phyloP scores from a whole-genome alignment of 225 moss, liverwort and hornwort genomes.

The Polytrichum commune region DNA sequence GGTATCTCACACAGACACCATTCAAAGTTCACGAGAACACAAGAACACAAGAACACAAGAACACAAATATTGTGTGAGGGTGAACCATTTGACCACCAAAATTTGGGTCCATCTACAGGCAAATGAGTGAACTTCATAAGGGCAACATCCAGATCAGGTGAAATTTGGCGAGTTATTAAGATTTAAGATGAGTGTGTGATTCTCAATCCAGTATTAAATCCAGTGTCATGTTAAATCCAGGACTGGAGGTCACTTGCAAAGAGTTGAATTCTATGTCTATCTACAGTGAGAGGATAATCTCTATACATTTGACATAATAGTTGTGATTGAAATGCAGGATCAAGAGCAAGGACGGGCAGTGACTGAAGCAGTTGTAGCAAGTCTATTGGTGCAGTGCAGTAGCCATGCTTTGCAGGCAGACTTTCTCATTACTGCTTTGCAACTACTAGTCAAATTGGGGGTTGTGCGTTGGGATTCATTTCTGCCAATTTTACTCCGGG shows the following conservation, averaged over 20 bases:
- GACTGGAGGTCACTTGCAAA: neutral
- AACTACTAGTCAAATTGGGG: slow-evolving; percentile 63
- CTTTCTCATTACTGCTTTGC: slow-evolving; percentile 73
- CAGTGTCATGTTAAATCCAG: too few species aligned
- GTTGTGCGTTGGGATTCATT: slow-evolving; percentile 89
- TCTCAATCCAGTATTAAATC: too few species aligned
- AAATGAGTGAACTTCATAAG: too few species aligned
- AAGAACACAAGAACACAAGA: neutral
- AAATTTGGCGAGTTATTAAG: too few species aligned
- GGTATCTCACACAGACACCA: neutral
- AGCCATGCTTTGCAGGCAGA: slow-evolving; percentile 79
- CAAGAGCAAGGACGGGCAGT: slow-evolving; percentile 76
- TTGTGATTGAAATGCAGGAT: slow-evolving; percentile 41
- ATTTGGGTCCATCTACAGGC: too few species aligned
- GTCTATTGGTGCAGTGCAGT: slow-evolving; percentile 79
- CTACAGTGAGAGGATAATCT: too few species aligned
- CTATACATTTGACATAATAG: too few species aligned
- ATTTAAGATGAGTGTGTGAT: too few species aligned
- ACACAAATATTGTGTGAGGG: too few species aligned
- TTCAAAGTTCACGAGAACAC: neutral
- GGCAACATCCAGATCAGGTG: too few species aligned
- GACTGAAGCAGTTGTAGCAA: slow-evolving; percentile 71
- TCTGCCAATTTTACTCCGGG: slow-evolving; percentile 68
- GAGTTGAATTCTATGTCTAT: neutral
- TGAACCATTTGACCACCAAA: too few species aligned